phyloP scores from a whole-genome alignment of 495 filamentous ascomycete species.

The Parathielavia hyrcaniae region DNA sequence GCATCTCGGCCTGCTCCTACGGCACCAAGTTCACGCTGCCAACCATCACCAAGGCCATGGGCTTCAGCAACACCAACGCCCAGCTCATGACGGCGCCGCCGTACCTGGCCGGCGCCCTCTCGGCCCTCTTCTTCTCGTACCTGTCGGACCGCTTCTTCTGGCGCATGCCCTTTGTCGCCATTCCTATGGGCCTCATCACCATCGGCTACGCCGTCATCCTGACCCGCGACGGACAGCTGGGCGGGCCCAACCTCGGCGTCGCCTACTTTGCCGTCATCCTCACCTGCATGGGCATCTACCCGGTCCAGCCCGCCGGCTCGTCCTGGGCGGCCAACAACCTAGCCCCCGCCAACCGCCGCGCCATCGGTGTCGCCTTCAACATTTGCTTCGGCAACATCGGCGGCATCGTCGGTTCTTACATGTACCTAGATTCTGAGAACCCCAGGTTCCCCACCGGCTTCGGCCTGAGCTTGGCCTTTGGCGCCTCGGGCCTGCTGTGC shows the following conservation, averaged over 20 bases:
- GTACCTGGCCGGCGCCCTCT: not conserved
- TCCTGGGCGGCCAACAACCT: slow-evolving; percentile 1
- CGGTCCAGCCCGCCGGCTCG: not conserved
- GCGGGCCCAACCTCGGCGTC: not conserved
- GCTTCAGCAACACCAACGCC: slow-evolving; percentile 1
- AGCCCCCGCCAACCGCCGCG: not conserved
- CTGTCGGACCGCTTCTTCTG: slow-evolving; percentile 1
- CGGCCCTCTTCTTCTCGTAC: slow-evolving; percentile 3
- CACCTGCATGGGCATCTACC: not conserved
- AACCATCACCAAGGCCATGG: slow-evolving; percentile 1
- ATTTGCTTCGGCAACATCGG: slow-evolving; percentile 1
- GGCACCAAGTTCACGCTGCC: slow-evolving; percentile 1
- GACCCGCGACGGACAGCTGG: not conserved
- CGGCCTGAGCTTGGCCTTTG: slow-evolving; percentile 1
- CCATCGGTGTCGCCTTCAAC: slow-evolving; percentile 1
- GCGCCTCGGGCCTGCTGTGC: slow-evolving; percentile 1
- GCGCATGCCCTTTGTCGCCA: slow-evolving; percentile 2
- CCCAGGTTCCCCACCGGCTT: slow-evolving; percentile 1
- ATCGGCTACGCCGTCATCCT: not conserved
- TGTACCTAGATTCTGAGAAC: not conserved
- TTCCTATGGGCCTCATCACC: not conserved
- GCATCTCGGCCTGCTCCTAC: slow-evolving; percentile 1
- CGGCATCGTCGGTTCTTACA: not conserved
- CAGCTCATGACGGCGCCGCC: slow-evolving; percentile 2
- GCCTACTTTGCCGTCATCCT: not conserved